Evolutionary conservation across 164 flowering plant species (phyloP).

Genomic region (Akebia trifoliata): DNA sequence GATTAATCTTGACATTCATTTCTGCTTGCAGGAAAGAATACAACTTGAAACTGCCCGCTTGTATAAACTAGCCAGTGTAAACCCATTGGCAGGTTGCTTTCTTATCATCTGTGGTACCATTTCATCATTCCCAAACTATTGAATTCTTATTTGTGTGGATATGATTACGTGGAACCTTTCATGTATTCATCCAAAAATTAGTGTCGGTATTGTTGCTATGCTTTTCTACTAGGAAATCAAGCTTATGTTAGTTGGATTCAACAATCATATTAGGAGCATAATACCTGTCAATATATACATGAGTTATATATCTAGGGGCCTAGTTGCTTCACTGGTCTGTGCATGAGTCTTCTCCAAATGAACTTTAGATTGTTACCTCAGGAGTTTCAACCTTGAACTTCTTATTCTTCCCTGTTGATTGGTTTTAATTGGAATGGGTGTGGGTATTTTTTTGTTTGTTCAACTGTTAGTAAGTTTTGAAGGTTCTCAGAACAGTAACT

Average conservation of each 20-base stretch:
- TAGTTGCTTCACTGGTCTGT: too few species aligned
- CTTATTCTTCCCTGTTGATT: too few species aligned
- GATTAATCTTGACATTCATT: neutral
- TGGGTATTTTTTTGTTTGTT: too few species aligned
- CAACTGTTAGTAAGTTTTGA: too few species aligned
- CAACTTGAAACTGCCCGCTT: conserved; percentile 90
- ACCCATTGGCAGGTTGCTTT: conserved; percentile 84
- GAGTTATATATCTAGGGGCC: too few species aligned
- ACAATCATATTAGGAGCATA: neutral
- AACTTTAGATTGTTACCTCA: too few species aligned
- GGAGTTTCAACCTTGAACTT: too few species aligned
- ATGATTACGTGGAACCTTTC: neutral
- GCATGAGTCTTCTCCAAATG: too few species aligned
- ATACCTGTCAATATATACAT: too few species aligned
- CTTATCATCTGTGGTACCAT: conserved; percentile 2
- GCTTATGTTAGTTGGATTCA: neutral
- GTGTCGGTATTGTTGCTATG: neutral
- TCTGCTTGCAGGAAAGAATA: conserved; percentile 71
- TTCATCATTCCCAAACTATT: neutral
- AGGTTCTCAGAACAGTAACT: too few species aligned
- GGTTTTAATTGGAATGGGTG: too few species aligned
- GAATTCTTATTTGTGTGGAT: neutral
- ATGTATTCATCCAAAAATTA: neutral
- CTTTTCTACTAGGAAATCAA: neutral
- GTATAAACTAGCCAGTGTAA: conserved; percentile 88